Conservation (phyloP, 2,329 filamentous ascomycete genomes). For the Parasarocladium wereldwijsianum region DNA sequence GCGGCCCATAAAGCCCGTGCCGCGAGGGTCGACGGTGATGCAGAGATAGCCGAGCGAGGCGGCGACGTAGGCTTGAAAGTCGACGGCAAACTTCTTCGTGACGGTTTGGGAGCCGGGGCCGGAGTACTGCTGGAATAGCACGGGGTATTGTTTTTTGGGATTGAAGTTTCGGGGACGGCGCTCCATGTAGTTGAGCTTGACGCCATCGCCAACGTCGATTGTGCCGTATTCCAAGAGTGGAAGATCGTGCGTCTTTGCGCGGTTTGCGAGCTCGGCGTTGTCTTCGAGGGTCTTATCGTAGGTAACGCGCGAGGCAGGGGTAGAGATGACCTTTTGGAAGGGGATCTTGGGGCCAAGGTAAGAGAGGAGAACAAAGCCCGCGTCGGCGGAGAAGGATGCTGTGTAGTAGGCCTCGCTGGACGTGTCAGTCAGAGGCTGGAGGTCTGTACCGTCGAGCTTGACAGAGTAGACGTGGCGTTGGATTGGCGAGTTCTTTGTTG, state of each 20-base stretch:
- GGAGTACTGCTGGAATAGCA: slow-evolving; percentile 89
- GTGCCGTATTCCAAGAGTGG: slow-evolving; percentile 73
- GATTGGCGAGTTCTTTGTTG: slow-evolving; percentile 74
- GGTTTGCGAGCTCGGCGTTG: slow-evolving; percentile 54
- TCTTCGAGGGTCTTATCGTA: slow-evolving; percentile 65
- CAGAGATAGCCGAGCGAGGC: slow-evolving; percentile 81
- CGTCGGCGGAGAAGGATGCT: slow-evolving; percentile 69
- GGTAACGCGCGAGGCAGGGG: slow-evolving; percentile 45
- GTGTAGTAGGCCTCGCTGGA: slow-evolving; percentile 63
- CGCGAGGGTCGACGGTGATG: slow-evolving; percentile 84
- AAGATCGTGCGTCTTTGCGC: slow-evolving; percentile 63
- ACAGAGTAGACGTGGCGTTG: slow-evolving; percentile 89
- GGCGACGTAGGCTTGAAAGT: slow-evolving; percentile 85
- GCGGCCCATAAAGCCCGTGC: slow-evolving; percentile 82
- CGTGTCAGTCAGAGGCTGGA: slow-evolving; percentile 61
- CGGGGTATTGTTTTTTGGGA: slow-evolving; percentile 71
- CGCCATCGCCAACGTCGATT: slow-evolving; percentile 64
- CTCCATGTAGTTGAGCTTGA: slow-evolving; percentile 60
- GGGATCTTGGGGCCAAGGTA: slow-evolving; percentile 78
- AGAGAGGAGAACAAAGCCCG: slow-evolving; percentile 70
- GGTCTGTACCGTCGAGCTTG: slow-evolving; percentile 61
- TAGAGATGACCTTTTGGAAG: slow-evolving; percentile 81
- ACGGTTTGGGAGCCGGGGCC: slow-evolving; percentile 90
- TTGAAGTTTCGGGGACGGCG: slow-evolving; percentile 83
- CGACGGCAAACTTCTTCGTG: slow-evolving; percentile 62